These are phyloP conservation scores for Colletotrichum cordylinicola DNA, from an alignment of 2,329 filamentous ascomycete genomes.

Conservation along the genomic window DNA sequence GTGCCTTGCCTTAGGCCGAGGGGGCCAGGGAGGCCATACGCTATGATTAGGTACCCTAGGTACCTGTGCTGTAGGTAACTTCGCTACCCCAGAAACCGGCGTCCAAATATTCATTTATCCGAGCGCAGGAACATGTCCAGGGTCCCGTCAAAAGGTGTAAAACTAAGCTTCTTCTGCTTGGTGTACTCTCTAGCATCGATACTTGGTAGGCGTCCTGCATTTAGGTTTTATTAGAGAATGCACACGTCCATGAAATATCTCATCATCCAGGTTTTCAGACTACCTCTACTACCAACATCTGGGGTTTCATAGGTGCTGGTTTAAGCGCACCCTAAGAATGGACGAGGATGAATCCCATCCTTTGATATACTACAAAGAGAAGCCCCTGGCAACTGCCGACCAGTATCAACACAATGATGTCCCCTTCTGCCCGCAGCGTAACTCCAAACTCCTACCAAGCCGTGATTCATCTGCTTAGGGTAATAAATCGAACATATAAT, in stretches of 20 bases:
- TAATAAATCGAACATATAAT: background rate
- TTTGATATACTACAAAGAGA: background rate
- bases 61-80: background rate
- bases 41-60: background rate
- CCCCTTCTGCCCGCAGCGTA: background rate
- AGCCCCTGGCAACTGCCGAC: background rate
- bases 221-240: background rate
- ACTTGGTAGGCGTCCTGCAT: background rate
- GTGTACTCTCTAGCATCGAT: background rate
- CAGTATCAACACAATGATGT: background rate
- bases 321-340: background rate
- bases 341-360: background rate
- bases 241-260: background rate
- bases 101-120: slow-evolving; percentile 17
- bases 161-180: background rate
- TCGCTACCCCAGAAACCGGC: background rate
- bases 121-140: background rate
- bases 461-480: background rate
- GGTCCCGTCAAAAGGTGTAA: background rate
- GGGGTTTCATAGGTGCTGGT: background rate
- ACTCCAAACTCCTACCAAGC: slow-evolving; percentile 14
- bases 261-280: background rate
- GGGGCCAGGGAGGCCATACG: background rate
- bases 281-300: background rate
- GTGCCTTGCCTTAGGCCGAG: background rate